Evolutionary conservation across 805 yeast genomes (phyloP).

Genomic region (Lachancea dasiensis): DNA sequence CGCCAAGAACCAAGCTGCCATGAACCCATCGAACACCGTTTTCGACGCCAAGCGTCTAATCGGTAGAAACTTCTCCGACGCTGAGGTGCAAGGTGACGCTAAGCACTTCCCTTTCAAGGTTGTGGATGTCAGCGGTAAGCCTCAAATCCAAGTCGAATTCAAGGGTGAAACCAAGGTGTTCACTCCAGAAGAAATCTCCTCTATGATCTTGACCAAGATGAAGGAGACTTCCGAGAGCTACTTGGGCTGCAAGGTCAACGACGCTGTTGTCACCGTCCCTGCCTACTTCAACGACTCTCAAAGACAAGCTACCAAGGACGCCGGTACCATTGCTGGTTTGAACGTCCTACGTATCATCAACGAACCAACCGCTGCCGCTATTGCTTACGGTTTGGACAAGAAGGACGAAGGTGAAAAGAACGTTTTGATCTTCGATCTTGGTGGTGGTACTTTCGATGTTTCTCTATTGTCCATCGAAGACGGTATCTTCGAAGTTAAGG

Average conservation of each 20-base stretch:
- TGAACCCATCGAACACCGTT: constrained; percentile 90
- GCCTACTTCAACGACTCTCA: constrained; percentile 96
- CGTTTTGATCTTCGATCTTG: constrained; percentile 89
- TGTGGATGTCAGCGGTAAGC: constrained; percentile 75
- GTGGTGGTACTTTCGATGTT: constrained; percentile 99
- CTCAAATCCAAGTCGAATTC: constrained; percentile 79
- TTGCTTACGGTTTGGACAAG: constrained; percentile 88
- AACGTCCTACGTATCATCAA: constrained; percentile 90
- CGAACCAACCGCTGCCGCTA: constrained; percentile 96
- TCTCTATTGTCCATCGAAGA: constrained; percentile 89
- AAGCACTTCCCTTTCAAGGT: constrained; percentile 88
- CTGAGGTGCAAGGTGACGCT: constrained; percentile 48
- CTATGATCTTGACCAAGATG: constrained; percentile 90
- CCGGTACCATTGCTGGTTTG: constrained; percentile 91
- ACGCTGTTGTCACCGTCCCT: constrained; percentile 93
- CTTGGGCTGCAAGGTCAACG: constrained; percentile 77
- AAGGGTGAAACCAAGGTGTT: constrained; percentile 82
- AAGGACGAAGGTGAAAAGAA: constrained; percentile 70
- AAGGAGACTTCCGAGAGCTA: constrained; percentile 88
- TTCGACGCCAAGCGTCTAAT: constrained; percentile 95
- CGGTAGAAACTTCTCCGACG: constrained; percentile 58
- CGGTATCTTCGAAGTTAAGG: constrained; percentile 95
- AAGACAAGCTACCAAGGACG: constrained; percentile 96
- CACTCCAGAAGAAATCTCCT: constrained; percentile 92
- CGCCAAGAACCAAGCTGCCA: constrained; percentile 97